These are phyloP conservation scores for Lactarius hengduanensis DNA, from an alignment of 768 basidiomycete genomes.

Conservation along the genomic window DNA sequence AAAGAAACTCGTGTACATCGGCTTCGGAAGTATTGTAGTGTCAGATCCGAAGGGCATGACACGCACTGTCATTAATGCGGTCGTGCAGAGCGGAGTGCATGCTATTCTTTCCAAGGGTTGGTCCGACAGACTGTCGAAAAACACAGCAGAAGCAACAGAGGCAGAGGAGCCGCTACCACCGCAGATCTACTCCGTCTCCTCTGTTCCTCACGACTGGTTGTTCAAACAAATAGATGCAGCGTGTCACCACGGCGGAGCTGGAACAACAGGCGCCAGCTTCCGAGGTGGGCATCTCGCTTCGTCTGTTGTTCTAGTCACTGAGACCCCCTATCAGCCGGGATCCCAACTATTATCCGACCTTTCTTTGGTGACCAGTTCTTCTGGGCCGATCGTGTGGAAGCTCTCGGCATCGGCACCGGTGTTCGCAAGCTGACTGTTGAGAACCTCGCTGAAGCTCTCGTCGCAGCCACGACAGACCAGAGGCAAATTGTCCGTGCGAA, in stretches of 20 bases:
- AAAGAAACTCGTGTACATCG: constrained; percentile 96
- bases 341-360: constrained; percentile 93
- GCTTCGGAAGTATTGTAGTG: constrained; percentile 96
- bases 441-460: constrained; percentile 72
- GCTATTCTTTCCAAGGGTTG: constrained; percentile 97
- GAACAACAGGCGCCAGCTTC: constrained; percentile 92
- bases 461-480: constrained; percentile 77
- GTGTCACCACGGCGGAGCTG: constrained; percentile 97
- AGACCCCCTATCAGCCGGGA: constrained; percentile 57
- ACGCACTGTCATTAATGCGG: constrained; percentile 83
- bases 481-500: constrained; percentile 89
- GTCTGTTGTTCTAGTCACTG: constrained; percentile 3
- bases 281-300: constrained; percentile 54
- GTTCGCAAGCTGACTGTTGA: constrained; percentile 87
- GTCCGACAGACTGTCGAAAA: constrained; percentile 85
- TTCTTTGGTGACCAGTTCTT: constrained; percentile 99
- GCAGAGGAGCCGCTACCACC: constrained; percentile 68
- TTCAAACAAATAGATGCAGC: constrained; percentile 94
- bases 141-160: constrained; percentile 52
- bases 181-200: constrained; percentile 80
- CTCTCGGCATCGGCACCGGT: constrained; percentile 85
- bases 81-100: constrained; percentile 80
- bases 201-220: constrained; percentile 94
- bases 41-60: constrained; percentile 94
- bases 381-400: constrained; percentile 98